A percentile compares a stretch with the other conserved stretches of the same genome.
Conservation (phyloP, 108 stramenopile species). For the Nitzschia inconspicua region DNA sequence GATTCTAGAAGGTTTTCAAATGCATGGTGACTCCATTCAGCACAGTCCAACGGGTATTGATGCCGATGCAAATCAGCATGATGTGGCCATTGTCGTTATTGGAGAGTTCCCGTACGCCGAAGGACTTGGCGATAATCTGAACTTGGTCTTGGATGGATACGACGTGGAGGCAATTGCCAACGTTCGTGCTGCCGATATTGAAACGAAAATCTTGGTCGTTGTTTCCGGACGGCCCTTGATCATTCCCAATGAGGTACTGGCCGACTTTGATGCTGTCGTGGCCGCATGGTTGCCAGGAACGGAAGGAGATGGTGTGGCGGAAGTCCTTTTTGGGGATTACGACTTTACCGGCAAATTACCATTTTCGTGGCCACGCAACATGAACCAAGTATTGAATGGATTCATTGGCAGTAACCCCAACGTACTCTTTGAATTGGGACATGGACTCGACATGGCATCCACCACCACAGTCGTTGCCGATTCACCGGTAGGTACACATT, state of each 20-base stretch:
- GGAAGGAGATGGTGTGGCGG: background rate
- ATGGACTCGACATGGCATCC: too few relatives aligned
- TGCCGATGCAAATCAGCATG: too few relatives aligned
- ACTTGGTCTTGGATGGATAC: background rate
- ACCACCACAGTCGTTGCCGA: too few relatives aligned
- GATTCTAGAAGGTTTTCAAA: too few relatives aligned
- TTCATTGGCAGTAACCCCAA: too few relatives aligned
- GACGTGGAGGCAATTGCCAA: background rate
- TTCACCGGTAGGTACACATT: too few relatives aligned
- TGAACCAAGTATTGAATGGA: too few relatives aligned
- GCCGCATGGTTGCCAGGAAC: background rate
- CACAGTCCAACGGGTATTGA: too few relatives aligned
- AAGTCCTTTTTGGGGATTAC: slow-evolving; percentile 9
- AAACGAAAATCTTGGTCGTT: slow-evolving; percentile 2
- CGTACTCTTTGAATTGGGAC: too few relatives aligned
- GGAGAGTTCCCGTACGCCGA: slow-evolving; percentile 3
- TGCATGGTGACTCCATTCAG: too few relatives aligned
- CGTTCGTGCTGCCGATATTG: background rate
- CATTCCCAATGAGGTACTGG: background rate
- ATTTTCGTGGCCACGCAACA: too few relatives aligned
- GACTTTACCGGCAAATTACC: background rate
- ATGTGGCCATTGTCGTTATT: too few relatives aligned
- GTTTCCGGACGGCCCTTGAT: background rate
- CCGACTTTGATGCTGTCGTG: background rate
- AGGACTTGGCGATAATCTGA: background rate